These are phyloP conservation scores for Ophiostoma pallidulum DNA, from an alignment of 2,329 filamentous ascomycete genomes.

Conservation along the genomic window DNA sequence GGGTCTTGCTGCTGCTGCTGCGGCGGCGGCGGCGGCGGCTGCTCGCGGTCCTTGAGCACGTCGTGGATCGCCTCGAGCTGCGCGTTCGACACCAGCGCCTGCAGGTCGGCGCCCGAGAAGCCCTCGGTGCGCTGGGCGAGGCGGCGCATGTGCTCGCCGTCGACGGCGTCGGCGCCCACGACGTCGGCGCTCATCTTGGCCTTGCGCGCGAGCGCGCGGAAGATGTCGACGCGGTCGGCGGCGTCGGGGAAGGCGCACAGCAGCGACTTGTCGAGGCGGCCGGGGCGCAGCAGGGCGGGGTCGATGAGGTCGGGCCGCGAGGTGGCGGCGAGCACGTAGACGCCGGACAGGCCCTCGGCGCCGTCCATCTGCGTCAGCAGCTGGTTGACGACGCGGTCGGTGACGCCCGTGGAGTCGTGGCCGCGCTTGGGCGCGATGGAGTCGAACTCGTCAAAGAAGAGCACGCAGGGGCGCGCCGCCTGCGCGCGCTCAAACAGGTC, in stretches of 20 bases:
- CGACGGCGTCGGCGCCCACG: conserved; percentile 38
- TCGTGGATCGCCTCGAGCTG: conserved; percentile 97
- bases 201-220: conserved; percentile 73
- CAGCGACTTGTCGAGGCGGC: conserved; percentile 84
- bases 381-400: conserved; percentile 96
- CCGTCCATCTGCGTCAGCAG: conserved; percentile 98
- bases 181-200: conserved; percentile 64
- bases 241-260: conserved; percentile 79
- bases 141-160: conserved; percentile 44
- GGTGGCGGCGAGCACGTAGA: conserved; percentile 93
- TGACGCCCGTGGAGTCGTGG: conserved; percentile 96
- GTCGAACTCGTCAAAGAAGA: conserved; percentile 99
- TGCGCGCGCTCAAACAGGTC: conserved; percentile 90
- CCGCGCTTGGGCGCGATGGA: conserved; percentile 94
- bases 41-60: conserved; percentile 56
- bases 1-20: too few species aligned
- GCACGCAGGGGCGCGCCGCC: conserved; percentile 82
- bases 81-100: conserved; percentile 91
- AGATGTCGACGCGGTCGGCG: conserved; percentile 79
- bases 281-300: conserved; percentile 81
- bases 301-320: conserved; percentile 91
- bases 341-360: conserved; percentile 85
- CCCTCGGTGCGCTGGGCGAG: conserved; percentile 75
- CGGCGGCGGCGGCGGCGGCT: too few species aligned
- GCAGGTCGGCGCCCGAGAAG: conserved; percentile 88